Evolutionary conservation across 75 land plant species (phyloP).

Genomic region (Pinus tabuliformis): DNA sequence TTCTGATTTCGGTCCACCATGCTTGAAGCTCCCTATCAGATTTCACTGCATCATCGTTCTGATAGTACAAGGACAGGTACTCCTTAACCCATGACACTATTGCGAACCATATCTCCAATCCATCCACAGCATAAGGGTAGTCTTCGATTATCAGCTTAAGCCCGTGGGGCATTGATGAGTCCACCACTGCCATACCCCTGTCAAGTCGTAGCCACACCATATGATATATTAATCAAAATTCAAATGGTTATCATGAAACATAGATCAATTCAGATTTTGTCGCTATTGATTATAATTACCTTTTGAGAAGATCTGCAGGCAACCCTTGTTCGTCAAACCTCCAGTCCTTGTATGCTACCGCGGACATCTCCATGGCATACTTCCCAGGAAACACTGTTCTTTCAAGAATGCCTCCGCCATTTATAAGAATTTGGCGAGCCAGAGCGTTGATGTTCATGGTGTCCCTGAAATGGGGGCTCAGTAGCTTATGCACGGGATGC

Average conservation of each 20-base stretch:
- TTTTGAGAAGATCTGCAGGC: constrained; percentile 44
- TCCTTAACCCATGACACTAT: constrained; percentile 60
- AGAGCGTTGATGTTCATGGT: constrained; percentile 61
- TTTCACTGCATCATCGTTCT: constrained; percentile 27
- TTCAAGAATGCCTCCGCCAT: constrained; percentile 54
- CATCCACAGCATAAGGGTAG: constrained; percentile 82
- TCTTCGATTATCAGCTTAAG: constrained; percentile 50
- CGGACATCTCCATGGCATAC: constrained; percentile 45
- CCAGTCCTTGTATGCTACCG: constrained; percentile 44
- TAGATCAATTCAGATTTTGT: neutral
- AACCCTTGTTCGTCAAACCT: constrained; percentile 43
- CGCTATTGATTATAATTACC: constrained; percentile 17
- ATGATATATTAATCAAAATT: neutral
- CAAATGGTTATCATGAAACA: neutral
- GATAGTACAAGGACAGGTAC: constrained; percentile 54
- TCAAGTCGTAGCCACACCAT: neutral
- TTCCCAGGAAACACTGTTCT: constrained; percentile 33
- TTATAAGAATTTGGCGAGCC: constrained; percentile 44
- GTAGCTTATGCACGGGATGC: constrained; percentile 58
- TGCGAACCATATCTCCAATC: constrained; percentile 72
- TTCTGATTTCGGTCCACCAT: constrained; percentile 69
- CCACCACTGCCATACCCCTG: constrained; percentile 68
- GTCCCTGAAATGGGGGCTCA: constrained; percentile 67
- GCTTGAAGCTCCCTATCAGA: constrained; percentile 57
- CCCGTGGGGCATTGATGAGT: constrained; percentile 27